Evolutionary conservation across 1,139 yeast genomes (phyloP).

Genomic region (Yamadazyma atlantica): DNA sequence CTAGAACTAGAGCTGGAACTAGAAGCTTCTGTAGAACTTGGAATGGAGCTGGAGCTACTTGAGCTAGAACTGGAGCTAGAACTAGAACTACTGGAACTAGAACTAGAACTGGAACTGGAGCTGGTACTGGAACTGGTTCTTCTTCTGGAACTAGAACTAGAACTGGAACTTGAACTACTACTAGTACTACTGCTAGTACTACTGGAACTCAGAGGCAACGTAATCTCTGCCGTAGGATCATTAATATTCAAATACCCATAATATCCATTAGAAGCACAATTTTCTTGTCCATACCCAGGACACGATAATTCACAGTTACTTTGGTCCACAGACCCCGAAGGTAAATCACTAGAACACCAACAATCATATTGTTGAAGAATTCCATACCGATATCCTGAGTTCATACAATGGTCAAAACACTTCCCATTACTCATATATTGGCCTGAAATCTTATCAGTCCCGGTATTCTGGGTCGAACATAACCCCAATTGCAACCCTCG

Average conservation of each 20-base stretch:
- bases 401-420: slow-evolving; percentile 48
- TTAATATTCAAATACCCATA: slow-evolving; percentile 37
- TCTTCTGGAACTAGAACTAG: slow-evolving; percentile 5
- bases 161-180: slow-evolving; percentile 14
- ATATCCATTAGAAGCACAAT: slow-evolving; percentile 34
- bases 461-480: slow-evolving; percentile 49
- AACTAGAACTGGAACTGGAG: slow-evolving; percentile 12
- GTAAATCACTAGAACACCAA: slow-evolving; percentile 61
- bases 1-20: slow-evolving; percentile 8
- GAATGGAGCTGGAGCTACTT: too few relatives aligned
- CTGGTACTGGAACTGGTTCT: slow-evolving; percentile 6
- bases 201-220: slow-evolving; percentile 2
- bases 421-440: slow-evolving; percentile 53
- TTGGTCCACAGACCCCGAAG: slow-evolving; percentile 33
- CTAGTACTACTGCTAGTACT: slow-evolving; percentile 8
- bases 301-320: slow-evolving; percentile 48
- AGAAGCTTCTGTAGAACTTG: slow-evolving; percentile 11
- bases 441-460: slow-evolving; percentile 23
- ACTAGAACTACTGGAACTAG: slow-evolving; percentile 14
- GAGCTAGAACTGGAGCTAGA: slow-evolving; percentile 8
- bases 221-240: slow-evolving; percentile 16
- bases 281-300: slow-evolving; percentile 45
- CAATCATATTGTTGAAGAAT: slow-evolving; percentile 52
- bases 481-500: slow-evolving; percentile 21
- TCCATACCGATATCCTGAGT: slow-evolving; percentile 52